A percentile compares a stretch with the other conserved stretches of the same genome.
Evolutionary conservation across 257 asterid species (phyloP).

Genomic region (Nicotiana otophora): DNA sequence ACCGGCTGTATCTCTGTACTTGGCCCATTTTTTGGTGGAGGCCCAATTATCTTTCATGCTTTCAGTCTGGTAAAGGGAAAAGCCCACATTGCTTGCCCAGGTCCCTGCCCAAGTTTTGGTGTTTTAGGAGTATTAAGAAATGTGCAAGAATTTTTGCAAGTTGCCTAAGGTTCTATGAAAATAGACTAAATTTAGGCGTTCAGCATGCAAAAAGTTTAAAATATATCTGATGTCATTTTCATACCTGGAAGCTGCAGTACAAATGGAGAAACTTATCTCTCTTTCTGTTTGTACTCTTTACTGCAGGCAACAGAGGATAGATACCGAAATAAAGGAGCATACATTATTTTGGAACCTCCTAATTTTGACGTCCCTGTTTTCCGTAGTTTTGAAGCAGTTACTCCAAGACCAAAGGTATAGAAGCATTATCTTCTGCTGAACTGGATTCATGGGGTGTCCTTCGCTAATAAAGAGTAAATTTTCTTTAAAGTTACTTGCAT

Average conservation of each 20-base stretch:
- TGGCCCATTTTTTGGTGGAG: too few relatives aligned
- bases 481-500: not conserved
- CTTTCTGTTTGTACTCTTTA: conserved; percentile 5
- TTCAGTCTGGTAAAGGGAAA: not conserved
- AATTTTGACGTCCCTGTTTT: conserved; percentile 60
- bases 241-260: not conserved
- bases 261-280: conserved; percentile 13
- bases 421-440: not conserved
- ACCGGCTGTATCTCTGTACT: not conserved
- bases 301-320: conserved; percentile 87
- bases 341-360: conserved; percentile 78
- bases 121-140: not conserved
- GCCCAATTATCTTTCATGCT: not conserved
- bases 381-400: conserved; percentile 79
- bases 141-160: not conserved
- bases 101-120: not conserved
- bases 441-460: not conserved
- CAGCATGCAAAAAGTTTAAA: not conserved
- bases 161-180: not conserved
- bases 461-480: not conserved
- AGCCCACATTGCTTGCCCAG: not conserved
- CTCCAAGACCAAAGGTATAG: conserved; percentile 86
- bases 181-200: not conserved
- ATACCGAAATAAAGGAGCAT: conserved; percentile 85
- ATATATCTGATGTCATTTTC: not conserved